Base-by-base conservation (phyloP, 768 basidiomycete genomes). In the Pholiota molesta region DNA sequence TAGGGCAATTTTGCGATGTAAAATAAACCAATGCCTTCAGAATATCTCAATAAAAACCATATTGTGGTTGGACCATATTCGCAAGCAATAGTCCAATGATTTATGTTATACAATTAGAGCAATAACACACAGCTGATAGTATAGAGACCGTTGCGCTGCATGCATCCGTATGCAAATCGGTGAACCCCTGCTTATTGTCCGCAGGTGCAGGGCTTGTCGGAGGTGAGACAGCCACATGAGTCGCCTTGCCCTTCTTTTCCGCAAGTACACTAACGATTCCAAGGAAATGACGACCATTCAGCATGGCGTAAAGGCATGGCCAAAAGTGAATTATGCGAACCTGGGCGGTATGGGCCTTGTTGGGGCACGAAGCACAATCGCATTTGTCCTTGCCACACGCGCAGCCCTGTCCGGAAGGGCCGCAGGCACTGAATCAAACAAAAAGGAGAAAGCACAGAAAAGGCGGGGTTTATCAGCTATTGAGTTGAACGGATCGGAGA, bases 341-440 rank as follows among this genome's bases (percentile, higher is more conserved):
- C 64, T 74, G 71, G 23, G 63, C 66, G n/a, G 77, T 75, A 60
- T 78, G 78, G 5, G 65, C 68, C 65, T 79, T 79, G 61, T 79
- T 79, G 7, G 58, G 53, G 63, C 78, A 79, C 45, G 75, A 65
- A 17, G 68, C 66, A 61, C 78, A 79, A 52, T 73, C 67, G 63
- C 78, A 79, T 55, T 74, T 70, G 29, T 68, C 73, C 69, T 76
- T 72, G 1, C 70, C 57, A 68, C 78, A 79, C 1, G 74, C 60
- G 55, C 78, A 78, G 19, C 76, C 77, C 16, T 73, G 75, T 61
- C 76, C 76, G 26, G 68, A 55, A n/a, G 75, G 72, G 11, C 77
- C 78, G 63, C 78, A 79, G 52, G 72, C 62, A 33, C 78, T 79
- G 31, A 31, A 29, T 26, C 7, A 49, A 10, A 11, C n/a, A 33